Evolutionary conservation across 257 asterid species (phyloP), one percentile per base, ranked within the genome.

Genomic region (Solanum tarijense): DNA sequence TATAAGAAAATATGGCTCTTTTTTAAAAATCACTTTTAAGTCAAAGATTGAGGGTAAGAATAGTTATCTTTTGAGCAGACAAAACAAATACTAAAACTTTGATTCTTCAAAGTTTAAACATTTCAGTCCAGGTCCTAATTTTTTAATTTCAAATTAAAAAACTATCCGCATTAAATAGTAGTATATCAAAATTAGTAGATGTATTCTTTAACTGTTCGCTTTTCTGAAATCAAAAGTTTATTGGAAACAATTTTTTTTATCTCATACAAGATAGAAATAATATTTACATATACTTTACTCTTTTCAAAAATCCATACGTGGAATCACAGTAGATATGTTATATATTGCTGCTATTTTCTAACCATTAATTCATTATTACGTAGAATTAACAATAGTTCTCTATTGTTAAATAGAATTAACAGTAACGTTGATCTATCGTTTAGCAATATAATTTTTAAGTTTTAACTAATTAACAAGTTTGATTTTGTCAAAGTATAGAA

Each of bases 271-370:
- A 25, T 65, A 65, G 1, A 2, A 1, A 5, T 65, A 65, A 25
- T 3, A 3, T 25, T 25, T 65, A 12, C 1, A 1, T 65, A 25
- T 65, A 10, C 7, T 62, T 14, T 60, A 60, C 12, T n/a, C 0
- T 65, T 65, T 1, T 5, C 0, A 12, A 5, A 65, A 5, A 10
- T 65, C 0, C 18, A 25, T n/a, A 12, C 0, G 31, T n/a, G 1
- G 3, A n/a, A 65, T 65, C 2, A n/a, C 16, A 2, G 0, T 65
- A 21, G 31, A 3, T 10, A 65, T 65, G 32, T 11, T 65, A 65
- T 65, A 8, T 65, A 65, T 65, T 65, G 73, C 5, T 65, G 34
- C 25, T 65, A 69, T 14, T 7, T 69, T 29, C 12, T 68, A 3
- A 69, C 23, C 2, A 35, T 69, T 31, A 27, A 29, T 29, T 52